phyloP scores from a whole-genome alignment of 2,329 filamentous ascomycete genomes.

The Nigrospora osmanthi region DNA sequence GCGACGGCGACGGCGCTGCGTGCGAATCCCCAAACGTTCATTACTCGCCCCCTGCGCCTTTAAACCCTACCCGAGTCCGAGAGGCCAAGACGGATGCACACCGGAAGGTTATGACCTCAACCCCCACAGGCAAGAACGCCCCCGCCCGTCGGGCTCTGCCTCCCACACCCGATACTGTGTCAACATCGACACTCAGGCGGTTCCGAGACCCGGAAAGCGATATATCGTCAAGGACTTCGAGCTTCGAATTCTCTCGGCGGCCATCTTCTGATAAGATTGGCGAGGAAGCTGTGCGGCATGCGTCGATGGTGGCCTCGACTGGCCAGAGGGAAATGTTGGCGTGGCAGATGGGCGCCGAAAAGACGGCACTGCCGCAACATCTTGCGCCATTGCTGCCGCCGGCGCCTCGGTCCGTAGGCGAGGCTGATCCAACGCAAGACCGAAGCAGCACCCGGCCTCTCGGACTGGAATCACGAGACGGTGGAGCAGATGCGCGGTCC shows the following conservation, averaged over 20 bases:
- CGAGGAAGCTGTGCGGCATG: no score
- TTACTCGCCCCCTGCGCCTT: no score
- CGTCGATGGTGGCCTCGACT: no score
- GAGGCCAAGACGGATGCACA: conserved; percentile 34
- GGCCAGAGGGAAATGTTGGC: no score
- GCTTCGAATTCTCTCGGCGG: no score
- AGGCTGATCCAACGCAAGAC: conserved; percentile 24
- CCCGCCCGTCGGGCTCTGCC: conserved; percentile 38
- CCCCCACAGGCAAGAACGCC: conserved; percentile 28
- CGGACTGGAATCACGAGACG: conserved; percentile 31
- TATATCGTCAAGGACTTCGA: conserved; percentile 7
- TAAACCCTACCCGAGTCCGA: conserved; percentile 8
- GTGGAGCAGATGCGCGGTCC: conserved; percentile 27
- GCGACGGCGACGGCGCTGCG: no score
- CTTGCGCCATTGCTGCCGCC: conserved; percentile 17
- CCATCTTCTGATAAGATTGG: no score
- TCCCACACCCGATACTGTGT: conserved; percentile 53
- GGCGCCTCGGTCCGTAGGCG: conserved; percentile 39
- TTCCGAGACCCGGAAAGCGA: conserved; percentile 9
- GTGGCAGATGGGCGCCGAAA: no score
- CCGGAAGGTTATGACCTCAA: conserved; percentile 40
- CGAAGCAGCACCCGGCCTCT: conserved; percentile 14
- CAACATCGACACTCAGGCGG: conserved; percentile 38
- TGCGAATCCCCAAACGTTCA: no score
- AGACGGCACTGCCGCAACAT: no score